Percentiles rank a stretch among this genome's conserved stretches.
Evolutionary conservation across 2,329 filamentous ascomycete genomes (phyloP).

Genomic region (Fusarium sp.): DNA sequence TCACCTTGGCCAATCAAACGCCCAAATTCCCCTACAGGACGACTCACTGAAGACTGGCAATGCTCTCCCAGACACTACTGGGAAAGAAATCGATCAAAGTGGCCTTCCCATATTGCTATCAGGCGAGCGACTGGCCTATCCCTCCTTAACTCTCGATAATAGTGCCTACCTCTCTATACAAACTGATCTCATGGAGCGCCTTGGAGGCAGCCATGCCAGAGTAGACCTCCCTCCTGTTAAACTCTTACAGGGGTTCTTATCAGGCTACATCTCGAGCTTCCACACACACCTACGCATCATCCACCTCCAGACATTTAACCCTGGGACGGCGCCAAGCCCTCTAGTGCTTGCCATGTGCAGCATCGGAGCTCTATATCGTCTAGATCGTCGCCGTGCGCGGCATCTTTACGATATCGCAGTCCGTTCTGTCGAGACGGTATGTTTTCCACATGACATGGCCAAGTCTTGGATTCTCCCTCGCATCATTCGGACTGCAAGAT

Average conservation of each 20-base stretch:
- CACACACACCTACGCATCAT: conserved; percentile 23
- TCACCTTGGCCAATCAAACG: too few species aligned
- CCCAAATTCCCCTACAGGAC: too few species aligned
- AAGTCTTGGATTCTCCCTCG: not conserved
- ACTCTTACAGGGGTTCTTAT: conserved; percentile 16
- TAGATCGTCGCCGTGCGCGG: conserved; percentile 14
- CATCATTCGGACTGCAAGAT: too few species aligned
- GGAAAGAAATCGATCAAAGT: too few species aligned
- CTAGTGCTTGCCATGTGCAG: conserved; percentile 25
- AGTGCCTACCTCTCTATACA: too few species aligned
- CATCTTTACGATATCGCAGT: conserved; percentile 1
- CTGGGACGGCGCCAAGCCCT: conserved; percentile 6
- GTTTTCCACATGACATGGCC: not conserved
- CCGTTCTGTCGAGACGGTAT: not conserved
- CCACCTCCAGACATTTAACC: conserved; percentile 13
- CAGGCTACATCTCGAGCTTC: conserved; percentile 15
- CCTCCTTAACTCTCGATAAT: too few species aligned
- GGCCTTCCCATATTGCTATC: too few species aligned
- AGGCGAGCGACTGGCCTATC: too few species aligned
- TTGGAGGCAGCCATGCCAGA: too few species aligned
- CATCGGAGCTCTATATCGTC: conserved; percentile 24
- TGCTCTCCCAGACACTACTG: too few species aligned
- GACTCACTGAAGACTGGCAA: too few species aligned
- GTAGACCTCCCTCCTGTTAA: conserved; percentile 2
- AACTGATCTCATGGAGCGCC: too few species aligned